These are phyloP conservation scores for Hyaloscypha finlandica DNA, from an alignment of 495 filamentous ascomycete species.

Conservation along the genomic window DNA sequence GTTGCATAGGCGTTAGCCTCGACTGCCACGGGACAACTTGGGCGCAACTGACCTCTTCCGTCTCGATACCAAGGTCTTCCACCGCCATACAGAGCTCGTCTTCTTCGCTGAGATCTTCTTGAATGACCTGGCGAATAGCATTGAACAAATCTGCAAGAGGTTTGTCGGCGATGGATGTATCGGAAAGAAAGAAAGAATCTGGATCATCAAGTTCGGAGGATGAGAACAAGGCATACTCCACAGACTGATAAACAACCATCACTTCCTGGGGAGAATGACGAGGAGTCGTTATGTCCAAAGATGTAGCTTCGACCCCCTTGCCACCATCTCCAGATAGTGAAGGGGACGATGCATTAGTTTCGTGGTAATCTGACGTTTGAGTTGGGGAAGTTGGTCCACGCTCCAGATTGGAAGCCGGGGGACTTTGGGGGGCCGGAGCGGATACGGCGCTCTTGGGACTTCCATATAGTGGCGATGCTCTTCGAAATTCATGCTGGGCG, in stretches of 20 bases:
- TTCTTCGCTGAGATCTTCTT: constrained; percentile 62
- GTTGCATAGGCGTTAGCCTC: constrained; percentile 40
- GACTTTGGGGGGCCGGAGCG: background rate
- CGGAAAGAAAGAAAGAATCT: constrained; percentile 73
- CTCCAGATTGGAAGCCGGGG: background rate
- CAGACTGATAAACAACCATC: constrained; percentile 66
- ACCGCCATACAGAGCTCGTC: constrained; percentile 73
- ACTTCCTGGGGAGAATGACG: constrained; percentile 41
- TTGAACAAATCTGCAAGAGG: constrained; percentile 61
- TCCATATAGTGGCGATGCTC: background rate
- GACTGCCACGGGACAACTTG: background rate
- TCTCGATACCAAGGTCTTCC: constrained; percentile 65
- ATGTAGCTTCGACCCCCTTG: constrained; percentile 13
- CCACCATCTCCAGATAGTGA: background rate
- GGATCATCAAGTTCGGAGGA: constrained; percentile 62
- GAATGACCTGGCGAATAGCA: constrained; percentile 66
- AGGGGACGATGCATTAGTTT: background rate
- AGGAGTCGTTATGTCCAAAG: constrained; percentile 25
- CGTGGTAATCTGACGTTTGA: background rate
- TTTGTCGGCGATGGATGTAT: constrained; percentile 59
- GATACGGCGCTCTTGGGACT: background rate
- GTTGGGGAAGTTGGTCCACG: background rate
- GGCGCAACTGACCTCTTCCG: constrained; percentile 64
- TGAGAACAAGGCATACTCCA: constrained; percentile 72
- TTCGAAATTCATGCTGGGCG: background rate